Conservation (phyloP, 2,329 filamentous ascomycete genomes). For the Trichoderma hamatum region DNA sequence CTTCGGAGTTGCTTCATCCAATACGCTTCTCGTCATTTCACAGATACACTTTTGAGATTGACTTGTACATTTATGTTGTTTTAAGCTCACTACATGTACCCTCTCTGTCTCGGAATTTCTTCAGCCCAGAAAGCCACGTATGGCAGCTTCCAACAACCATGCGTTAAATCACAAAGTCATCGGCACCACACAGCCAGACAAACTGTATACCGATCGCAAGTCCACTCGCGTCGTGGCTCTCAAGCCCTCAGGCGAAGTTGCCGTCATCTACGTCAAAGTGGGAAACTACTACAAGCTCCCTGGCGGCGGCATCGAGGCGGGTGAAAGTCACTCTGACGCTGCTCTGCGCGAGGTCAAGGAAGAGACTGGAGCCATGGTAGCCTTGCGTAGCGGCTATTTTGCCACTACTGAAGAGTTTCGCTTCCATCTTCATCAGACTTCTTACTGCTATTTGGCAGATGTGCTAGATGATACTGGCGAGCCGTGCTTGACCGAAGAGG, state of each 20-base stretch:
- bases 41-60: background rate
- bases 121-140: background rate
- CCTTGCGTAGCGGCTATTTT: conserved; percentile 4
- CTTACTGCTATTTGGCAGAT: conserved; percentile 27
- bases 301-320: conserved; percentile 27
- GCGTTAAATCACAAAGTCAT: conserved; percentile 8
- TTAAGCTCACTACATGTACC: background rate
- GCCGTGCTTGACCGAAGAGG: conserved; percentile 23
- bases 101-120: background rate
- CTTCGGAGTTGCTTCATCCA: background rate
- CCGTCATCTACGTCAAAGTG: conserved; percentile 23
- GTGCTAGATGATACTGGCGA: conserved; percentile 24
- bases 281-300: conserved; percentile 29
- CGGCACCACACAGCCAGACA: conserved; percentile 8
- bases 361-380: conserved; percentile 23
- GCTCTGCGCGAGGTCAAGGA: conserved; percentile 25
- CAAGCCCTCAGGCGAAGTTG: conserved; percentile 2
- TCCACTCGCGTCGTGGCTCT: conserved; percentile 26
- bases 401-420: conserved; percentile 28
- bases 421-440: conserved; percentile 26
- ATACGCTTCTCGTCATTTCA: background rate
- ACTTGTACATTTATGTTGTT: background rate
- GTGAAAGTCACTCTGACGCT: conserved; percentile 14
- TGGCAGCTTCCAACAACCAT: background rate
- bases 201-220: conserved; percentile 14